These are phyloP conservation scores for Neohortaea acidophila DNA, from an alignment of 495 filamentous ascomycete genomes.

Conservation along the genomic window DNA sequence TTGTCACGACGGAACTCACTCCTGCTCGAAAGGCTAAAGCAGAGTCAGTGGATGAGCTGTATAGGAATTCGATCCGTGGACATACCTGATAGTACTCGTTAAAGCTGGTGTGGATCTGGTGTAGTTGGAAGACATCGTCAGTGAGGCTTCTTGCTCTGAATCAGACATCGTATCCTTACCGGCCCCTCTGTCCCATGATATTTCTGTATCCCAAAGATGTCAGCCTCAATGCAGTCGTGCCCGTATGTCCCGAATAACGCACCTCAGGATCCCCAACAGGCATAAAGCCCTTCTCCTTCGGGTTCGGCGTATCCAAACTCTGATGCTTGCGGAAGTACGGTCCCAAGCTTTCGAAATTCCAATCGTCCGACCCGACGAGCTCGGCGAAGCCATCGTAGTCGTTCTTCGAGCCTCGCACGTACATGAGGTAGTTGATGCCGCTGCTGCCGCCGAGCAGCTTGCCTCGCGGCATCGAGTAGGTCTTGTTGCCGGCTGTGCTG, in stretches of 20 bases:
- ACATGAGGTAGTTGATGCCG: conserved; percentile 18
- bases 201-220: conserved; percentile 10
- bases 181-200: conserved; percentile 18
- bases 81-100: conserved; percentile 20
- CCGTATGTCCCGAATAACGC: too few species aligned
- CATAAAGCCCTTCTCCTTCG: conserved; percentile 15
- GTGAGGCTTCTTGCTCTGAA: too few species aligned
- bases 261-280: conserved; percentile 11
- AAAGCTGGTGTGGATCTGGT: conserved; percentile 22
- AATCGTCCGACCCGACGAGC: conserved; percentile 12
- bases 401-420: conserved; percentile 14
- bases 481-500: conserved; percentile 10
- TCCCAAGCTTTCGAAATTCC: conserved; percentile 5
- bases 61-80: too few species aligned
- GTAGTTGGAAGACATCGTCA: too few species aligned
- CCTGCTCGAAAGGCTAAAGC: conserved; percentile 20
- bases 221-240: too few species aligned
- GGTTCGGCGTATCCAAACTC: conserved; percentile 8
- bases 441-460: conserved; percentile 14
- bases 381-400: conserved; percentile 22
- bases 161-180: too few species aligned
- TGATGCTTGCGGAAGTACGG: conserved; percentile 21
- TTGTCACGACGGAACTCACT: conserved; percentile 2
- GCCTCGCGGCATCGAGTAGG: conserved; percentile 14
- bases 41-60: too few species aligned